Conservation (phyloP, 2,329 filamentous ascomycete species). For the Uncinocarpus reesii region DNA sequence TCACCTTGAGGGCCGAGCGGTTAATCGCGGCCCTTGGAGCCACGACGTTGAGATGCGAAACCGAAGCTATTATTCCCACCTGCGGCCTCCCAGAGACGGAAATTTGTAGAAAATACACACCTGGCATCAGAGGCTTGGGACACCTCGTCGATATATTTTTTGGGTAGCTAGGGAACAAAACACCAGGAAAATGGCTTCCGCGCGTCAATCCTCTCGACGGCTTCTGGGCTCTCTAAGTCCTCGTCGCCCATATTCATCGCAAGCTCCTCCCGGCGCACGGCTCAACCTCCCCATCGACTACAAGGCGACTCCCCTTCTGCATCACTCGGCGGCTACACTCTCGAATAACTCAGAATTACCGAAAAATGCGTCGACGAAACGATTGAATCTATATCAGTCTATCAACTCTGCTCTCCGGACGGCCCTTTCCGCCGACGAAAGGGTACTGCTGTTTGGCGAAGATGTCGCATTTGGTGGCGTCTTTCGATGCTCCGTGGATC, state of each 20-base stretch:
- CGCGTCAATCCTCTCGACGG: slow-evolving; percentile 9
- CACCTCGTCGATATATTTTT: not conserved
- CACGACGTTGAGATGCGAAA: not conserved
- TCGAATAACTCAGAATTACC: slow-evolving; percentile 64
- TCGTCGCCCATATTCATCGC: slow-evolving; percentile 39
- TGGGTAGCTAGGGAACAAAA: not conserved
- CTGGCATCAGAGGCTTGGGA: not conserved
- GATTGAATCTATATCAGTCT: slow-evolving; percentile 87
- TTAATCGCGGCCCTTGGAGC: slow-evolving; percentile 8
- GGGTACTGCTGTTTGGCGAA: slow-evolving; percentile 85
- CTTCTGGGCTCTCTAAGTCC: slow-evolving; percentile 6
- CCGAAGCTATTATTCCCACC: not conserved
- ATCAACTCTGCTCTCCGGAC: slow-evolving; percentile 82
- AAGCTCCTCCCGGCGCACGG: slow-evolving; percentile 40
- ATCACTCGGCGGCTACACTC: slow-evolving; percentile 65
- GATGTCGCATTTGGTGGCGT: slow-evolving; percentile 96
- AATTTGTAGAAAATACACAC: not conserved
- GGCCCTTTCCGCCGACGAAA: slow-evolving; percentile 71
- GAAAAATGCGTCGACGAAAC: slow-evolving; percentile 61
- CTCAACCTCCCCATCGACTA: slow-evolving; percentile 87
- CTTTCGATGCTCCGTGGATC: slow-evolving; percentile 85
- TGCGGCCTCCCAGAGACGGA: not conserved
- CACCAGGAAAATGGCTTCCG: not conserved
- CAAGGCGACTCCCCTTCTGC: slow-evolving; percentile 65
- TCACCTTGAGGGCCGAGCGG: slow-evolving; percentile 4